Conservation (phyloP, 73 alveolate species). For the Vitrella brassicaformis region DNA sequence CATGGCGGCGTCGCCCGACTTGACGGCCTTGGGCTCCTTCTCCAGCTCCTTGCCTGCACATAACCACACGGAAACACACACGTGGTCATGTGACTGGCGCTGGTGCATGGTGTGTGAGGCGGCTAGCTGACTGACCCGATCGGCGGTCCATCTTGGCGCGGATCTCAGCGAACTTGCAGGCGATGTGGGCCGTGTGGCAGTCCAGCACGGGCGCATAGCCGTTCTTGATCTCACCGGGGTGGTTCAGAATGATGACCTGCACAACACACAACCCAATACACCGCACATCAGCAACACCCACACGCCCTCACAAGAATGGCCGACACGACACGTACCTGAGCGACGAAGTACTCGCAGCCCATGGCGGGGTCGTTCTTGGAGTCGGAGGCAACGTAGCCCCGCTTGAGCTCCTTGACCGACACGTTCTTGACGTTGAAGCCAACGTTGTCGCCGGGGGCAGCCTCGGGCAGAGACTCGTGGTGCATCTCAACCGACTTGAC, state of each 20-base stretch:
- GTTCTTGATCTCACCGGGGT: slow-evolving; percentile 37
- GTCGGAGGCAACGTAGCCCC: slow-evolving; percentile 24
- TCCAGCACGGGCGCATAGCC: slow-evolving; percentile 44
- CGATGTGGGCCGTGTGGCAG: slow-evolving; percentile 41
- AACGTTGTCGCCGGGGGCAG: slow-evolving; percentile 92
- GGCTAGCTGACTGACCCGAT: slow-evolving; percentile 35
- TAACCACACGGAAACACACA: background rate
- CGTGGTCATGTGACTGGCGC: too few species aligned
- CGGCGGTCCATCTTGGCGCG: slow-evolving; percentile 15
- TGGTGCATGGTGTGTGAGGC: too few species aligned
- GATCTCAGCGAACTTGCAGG: slow-evolving; percentile 42
- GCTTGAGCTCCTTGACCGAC: slow-evolving; percentile 57
- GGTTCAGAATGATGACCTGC: slow-evolving; percentile 53
- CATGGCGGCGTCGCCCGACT: slow-evolving; percentile 43
- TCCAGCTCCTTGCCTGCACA: slow-evolving; percentile 16
- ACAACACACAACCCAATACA: too few species aligned
- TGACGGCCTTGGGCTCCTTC: slow-evolving; percentile 40
- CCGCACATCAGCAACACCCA: too few species aligned
- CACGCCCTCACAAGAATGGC: too few species aligned
- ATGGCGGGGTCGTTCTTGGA: background rate
- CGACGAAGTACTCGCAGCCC: background rate
- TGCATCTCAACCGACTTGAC: slow-evolving; percentile 76
- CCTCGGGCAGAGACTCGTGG: slow-evolving; percentile 77
- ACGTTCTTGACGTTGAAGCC: slow-evolving; percentile 76
- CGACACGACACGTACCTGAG: too few species aligned